Evolutionary conservation across 768 basidiomycete species (phyloP).

Genomic region (Suillus weaverae): DNA sequence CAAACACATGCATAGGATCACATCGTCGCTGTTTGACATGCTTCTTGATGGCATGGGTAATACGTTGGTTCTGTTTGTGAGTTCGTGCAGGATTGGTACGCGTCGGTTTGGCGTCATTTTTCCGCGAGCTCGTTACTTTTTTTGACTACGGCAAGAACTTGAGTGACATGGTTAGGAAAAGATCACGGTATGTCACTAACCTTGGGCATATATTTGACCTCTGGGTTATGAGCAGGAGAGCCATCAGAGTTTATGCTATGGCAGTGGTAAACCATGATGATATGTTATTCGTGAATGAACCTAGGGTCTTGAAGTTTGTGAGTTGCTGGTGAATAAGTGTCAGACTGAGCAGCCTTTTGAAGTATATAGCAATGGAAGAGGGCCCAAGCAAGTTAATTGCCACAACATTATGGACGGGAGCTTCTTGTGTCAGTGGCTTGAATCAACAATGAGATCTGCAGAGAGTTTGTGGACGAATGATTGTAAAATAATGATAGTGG

Average conservation of each 20-base stretch:
- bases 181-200: not conserved
- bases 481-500: not conserved
- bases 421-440: not conserved
- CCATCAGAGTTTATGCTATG: conserved; percentile 4
- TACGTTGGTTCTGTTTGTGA: not conserved
- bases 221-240: not conserved
- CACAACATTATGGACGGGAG: not conserved
- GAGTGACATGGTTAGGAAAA: not conserved
- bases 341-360: not conserved
- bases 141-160: conserved; percentile 1
- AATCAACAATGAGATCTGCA: conserved; percentile 22
- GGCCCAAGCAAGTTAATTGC: conserved; percentile 7
- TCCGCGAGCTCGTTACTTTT: conserved; percentile 4
- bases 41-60: conserved; percentile 29
- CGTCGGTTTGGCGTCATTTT: conserved; percentile 5
- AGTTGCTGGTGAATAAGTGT: not conserved
- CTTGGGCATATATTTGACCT: not conserved
- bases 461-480: not conserved
- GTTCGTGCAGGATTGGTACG: not conserved
- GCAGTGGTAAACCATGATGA: conserved; percentile 5
- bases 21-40: conserved; percentile 1
- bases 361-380: not conserved
- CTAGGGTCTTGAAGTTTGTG: conserved; percentile 14
- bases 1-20: conserved; percentile 39
- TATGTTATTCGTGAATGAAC: not conserved